Conservation (phyloP, 805 yeast genomes). For the Spencermartinsiella europaea region DNA sequence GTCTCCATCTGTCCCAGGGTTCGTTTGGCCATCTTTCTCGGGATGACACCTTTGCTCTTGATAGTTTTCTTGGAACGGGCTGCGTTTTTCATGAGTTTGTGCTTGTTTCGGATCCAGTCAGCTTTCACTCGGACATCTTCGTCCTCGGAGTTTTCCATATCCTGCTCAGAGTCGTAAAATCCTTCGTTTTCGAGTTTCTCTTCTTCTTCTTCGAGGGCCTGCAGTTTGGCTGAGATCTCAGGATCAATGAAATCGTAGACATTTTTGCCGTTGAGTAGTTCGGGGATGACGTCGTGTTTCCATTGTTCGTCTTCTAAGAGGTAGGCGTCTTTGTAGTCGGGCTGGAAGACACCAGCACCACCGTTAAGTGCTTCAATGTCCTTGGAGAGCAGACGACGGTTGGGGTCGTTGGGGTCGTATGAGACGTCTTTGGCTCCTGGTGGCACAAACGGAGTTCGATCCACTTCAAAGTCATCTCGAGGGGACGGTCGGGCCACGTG, state of each 20-base stretch:
- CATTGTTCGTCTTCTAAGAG: conserved; percentile 92
- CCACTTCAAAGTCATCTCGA: conserved; percentile 66
- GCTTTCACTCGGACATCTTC: conserved; percentile 81
- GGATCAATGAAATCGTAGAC: conserved; percentile 97
- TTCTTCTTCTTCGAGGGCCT: conserved; percentile 96
- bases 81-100: conserved; percentile 86
- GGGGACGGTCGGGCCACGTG: conserved; percentile 88
- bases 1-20: conserved; percentile 74
- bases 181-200: conserved; percentile 91
- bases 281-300: conserved; percentile 98
- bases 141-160: conserved; percentile 54
- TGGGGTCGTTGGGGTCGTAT: conserved; percentile 75
- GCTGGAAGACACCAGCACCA: conserved; percentile 97
- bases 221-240: conserved; percentile 87
- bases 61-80: conserved; percentile 81
- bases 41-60: conserved; percentile 89
- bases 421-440: conserved; percentile 54
- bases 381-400: conserved; percentile 73
- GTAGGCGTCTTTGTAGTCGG: conserved; percentile 89
- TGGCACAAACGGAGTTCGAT: conserved; percentile 78
- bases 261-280: conserved; percentile 90
- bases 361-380: conserved; percentile 94
- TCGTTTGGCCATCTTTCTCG: conserved; percentile 62
- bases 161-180: conserved; percentile 78
- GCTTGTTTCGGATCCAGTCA: conserved; percentile 90